Percentiles rank a stretch among this genome's conserved stretches.
These are phyloP conservation scores for Kernera saxatilis DNA, from an alignment of 345 rosid species.

Conservation along the genomic window DNA sequence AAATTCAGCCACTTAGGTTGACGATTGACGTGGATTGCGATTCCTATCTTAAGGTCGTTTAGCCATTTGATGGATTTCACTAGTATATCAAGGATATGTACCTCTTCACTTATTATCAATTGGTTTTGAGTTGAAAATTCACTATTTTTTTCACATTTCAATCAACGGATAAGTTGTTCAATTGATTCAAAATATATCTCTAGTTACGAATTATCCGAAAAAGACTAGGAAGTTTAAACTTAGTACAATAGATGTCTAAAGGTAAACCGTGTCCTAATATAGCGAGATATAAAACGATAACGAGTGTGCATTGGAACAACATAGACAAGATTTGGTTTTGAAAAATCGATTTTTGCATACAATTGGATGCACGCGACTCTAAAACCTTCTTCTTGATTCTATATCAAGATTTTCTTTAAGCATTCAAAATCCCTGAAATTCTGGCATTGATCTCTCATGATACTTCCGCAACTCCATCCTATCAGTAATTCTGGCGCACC, in stretches of 20 bases:
- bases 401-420: neutral
- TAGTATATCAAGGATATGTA: no score
- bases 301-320: neutral
- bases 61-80: no score
- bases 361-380: neutral
- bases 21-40: no score
- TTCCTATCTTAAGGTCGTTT: no score
- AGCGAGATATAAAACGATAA: neutral
- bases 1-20: neutral
- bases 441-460: neutral
- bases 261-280: neutral
- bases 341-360: no score
- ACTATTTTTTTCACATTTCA: no score
- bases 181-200: neutral
- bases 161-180: no score
- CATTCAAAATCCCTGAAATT: neutral
- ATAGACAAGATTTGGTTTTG: neutral
- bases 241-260: neutral
- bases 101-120: no score
- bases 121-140: no score
- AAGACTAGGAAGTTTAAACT: neutral
- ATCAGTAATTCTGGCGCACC: neutral
- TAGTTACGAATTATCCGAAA: neutral
- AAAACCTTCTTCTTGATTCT: neutral
- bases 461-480: neutral